Conservation (phyloP, 768 basidiomycete species). For the Boletus rex-veris region DNA sequence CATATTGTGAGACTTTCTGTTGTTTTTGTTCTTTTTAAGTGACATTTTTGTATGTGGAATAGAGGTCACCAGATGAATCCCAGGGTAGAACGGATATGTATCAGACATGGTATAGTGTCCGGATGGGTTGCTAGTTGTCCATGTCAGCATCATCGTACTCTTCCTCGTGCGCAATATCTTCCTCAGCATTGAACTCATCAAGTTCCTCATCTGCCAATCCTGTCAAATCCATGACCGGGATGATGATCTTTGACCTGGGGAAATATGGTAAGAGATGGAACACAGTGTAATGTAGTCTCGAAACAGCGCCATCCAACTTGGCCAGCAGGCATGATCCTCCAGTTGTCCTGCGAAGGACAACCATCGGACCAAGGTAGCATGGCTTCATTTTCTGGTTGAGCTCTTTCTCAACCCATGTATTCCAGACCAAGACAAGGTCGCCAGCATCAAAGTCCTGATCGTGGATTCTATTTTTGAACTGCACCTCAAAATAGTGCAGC, state of each 20-base stretch:
- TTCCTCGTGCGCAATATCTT: not conserved
- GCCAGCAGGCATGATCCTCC: not conserved
- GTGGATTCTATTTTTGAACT: not conserved
- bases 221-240: not conserved
- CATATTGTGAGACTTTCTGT: too few relatives aligned
- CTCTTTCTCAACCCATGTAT: not conserved
- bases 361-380: not conserved
- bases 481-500: not conserved
- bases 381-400: not conserved
- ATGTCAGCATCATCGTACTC: too few relatives aligned
- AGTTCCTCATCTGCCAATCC: not conserved
- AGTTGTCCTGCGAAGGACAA: not conserved
- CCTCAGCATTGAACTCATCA: not conserved
- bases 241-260: not conserved
- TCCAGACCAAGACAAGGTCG: not conserved
- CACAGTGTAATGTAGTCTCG: not conserved
- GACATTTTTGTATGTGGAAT: too few relatives aligned
- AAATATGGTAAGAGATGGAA: not conserved
- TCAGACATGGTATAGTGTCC: too few relatives aligned
- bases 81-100: too few relatives aligned
- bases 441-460: rapidly evolving
- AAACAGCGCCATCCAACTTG: not conserved
- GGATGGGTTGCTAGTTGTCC: too few relatives aligned
- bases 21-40: too few relatives aligned
- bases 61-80: too few relatives aligned